A percentile compares a stretch with the other conserved stretches of the same genome.
phyloP scores from a whole-genome alignment of 2,329 filamentous ascomycete genomes.

The Fusarium beomiforme region DNA sequence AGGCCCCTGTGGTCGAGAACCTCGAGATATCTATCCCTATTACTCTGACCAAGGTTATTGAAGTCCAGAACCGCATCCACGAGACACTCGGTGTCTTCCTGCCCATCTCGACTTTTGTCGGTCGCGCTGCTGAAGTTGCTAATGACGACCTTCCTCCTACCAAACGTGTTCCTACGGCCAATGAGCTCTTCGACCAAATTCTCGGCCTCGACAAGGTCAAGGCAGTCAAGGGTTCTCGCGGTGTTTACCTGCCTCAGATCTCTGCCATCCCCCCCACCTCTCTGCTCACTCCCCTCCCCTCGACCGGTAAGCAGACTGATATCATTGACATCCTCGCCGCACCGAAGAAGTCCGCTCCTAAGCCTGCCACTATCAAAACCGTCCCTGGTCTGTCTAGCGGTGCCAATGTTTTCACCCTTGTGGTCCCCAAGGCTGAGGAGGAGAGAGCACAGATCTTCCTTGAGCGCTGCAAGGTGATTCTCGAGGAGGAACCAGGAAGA shows the following conservation, averaged over 20 bases:
- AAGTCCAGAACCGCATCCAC: slow-evolving; percentile 83
- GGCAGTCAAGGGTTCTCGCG: slow-evolving; percentile 62
- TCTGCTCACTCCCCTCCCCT: slow-evolving; percentile 47
- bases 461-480: slow-evolving; percentile 82
- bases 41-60: slow-evolving; percentile 80
- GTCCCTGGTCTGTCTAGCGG: slow-evolving; percentile 62
- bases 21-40: slow-evolving; percentile 77
- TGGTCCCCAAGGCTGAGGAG: slow-evolving; percentile 82
- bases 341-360: slow-evolving; percentile 43
- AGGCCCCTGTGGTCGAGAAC: slow-evolving; percentile 57
- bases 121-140: slow-evolving; percentile 84
- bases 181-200: slow-evolving; percentile 90
- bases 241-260: slow-evolving; percentile 79
- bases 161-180: slow-evolving; percentile 68
- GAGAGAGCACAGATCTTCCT: slow-evolving; percentile 83
- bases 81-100: slow-evolving; percentile 81
- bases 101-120: slow-evolving; percentile 87
- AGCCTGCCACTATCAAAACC: slow-evolving; percentile 44
- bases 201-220: slow-evolving; percentile 71
- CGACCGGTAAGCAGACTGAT: slow-evolving; percentile 61
- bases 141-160: slow-evolving; percentile 85
- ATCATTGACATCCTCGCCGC: slow-evolving; percentile 83
- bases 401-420: slow-evolving; percentile 83
- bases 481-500: slow-evolving; percentile 83
- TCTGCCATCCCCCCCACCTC: slow-evolving; percentile 61